Evolutionary conservation across 306 rosid genomes (phyloP), one percentile per base, ranked within the genome.

Genomic region (Comarum palustre): DNA sequence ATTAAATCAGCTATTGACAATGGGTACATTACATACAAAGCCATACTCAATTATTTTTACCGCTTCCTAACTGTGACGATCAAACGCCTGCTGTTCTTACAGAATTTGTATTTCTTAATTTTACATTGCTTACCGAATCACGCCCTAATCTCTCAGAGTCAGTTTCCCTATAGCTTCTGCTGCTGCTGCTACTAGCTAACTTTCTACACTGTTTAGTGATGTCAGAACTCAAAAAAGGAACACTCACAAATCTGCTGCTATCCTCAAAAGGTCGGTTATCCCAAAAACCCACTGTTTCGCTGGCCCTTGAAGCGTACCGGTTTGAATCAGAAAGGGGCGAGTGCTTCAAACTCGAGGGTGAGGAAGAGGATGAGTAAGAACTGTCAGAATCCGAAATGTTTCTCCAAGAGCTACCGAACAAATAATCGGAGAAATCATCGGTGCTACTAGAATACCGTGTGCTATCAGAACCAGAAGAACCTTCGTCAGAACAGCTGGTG

Each of bases 381-480:
- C 88, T 32, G 71, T 86, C 92, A 1, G 85, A 87, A 65, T 89
- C 87, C 2, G 87, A 84, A 66, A 43, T 51, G 65, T 50, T 84
- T 81, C 82, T 80, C 77, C 86, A 77, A 13, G 68, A 34, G 80
- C 77, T 78, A 60, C 99, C 98, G 77, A 89, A 91, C 76, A 89
- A 75, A 77, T 87, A 91, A 61, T 90, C 96, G 1, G 96, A 83
- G 25, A 91, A 88, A 75, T 91, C 99, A 25, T 95, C 97, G 0
- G 87, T 79, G 78, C 92, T 86, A 48, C 83, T 68, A 17, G 97
- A 87, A 79, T 85, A 85, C 0, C 78, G 74, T 65, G 96, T 86
- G 82, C 92, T 90, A 34, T 87, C 96, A 0, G 96, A 91, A 66
- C 99, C 87, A 75, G 84, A 90, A 75, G 96, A 95, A 76, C 96